Base-by-base conservation (phyloP, 108 stramenopile species). In the Pseudonitzschia multistriata region DNA sequence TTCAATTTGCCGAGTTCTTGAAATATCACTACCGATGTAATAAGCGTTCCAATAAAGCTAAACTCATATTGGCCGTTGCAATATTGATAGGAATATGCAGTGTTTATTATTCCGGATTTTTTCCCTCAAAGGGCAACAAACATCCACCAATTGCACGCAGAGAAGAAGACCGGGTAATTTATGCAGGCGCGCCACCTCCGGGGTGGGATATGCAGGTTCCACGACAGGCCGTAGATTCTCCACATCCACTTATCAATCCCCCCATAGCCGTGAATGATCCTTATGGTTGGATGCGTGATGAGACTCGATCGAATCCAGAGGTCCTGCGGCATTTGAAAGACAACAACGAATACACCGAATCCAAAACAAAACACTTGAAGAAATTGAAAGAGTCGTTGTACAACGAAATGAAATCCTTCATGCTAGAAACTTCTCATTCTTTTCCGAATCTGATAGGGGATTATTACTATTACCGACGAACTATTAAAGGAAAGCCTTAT, bases 241-340 rank as follows among this genome's bases (percentile, higher is more conserved):
- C 49, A 0, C 70, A 92, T 37, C 54, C 77, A 13, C 85, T 93
- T 37, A 75, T 96, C 53, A 79, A 85, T 29, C 93, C 96, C 24
- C 91, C 92, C 11, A 55, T 62, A 25, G 24, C 61, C 29, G 56
- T 87, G 3, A 64, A 69, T 2, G 84, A 91, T 72, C 85, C 85
- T 19, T 89, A 87, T 76, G 90, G 83, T n/a, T 93, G 92, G 92
- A 62, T 94, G 48, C 82, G 93, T 22, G 87, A 88, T 68, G 85
- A 88, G 31, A 35, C 64, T 19, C 75, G 88, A 13, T 76, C 70
- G 37, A 74, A 83, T 25, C 39, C 63, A 15, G 79, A 85, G 61
- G 82, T 95, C 6, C 54, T 91, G 13, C 65, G 64, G 25, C 86
- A 91, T 70, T 66, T 95, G 19, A 63, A 40, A 13, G 70, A 78